These are phyloP conservation scores for Taiozyma sp. DNA, from an alignment of 1,139 yeast genomes.

Conservation along the genomic window DNA sequence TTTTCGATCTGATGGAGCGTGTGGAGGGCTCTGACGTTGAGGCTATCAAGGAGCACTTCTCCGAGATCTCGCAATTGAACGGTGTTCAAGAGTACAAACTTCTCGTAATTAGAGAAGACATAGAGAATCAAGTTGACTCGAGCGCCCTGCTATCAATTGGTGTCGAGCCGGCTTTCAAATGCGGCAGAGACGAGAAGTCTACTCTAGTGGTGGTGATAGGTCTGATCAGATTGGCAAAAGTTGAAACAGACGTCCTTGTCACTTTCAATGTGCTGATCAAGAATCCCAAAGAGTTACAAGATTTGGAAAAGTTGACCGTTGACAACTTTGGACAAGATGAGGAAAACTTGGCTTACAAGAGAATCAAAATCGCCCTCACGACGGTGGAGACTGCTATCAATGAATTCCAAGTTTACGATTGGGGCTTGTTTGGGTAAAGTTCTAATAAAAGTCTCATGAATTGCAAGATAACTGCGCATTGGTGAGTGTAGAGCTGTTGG, in stretches of 20 bases:
- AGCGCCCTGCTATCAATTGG: conserved; percentile 24
- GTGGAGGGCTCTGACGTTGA: conserved; percentile 35
- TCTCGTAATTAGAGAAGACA: conserved; percentile 9
- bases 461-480: not conserved
- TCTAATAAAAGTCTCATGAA: not conserved
- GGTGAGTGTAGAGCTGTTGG: not conserved
- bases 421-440: conserved; percentile 41
- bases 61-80: conserved; percentile 36
- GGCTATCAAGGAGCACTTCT: conserved; percentile 36
- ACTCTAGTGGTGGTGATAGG: conserved; percentile 45
- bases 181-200: conserved; percentile 40
- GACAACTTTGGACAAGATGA: conserved; percentile 4
- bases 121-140: conserved; percentile 6
- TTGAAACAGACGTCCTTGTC: conserved; percentile 57
- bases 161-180: conserved; percentile 38
- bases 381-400: conserved; percentile 29
- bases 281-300: conserved; percentile 22
- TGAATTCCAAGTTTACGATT: conserved; percentile 35
- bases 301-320: conserved; percentile 15
- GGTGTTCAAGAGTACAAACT: conserved; percentile 26
- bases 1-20: conserved; percentile 66
- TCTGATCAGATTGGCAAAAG: conserved; percentile 46
- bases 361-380: conserved; percentile 28
- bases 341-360: conserved; percentile 20
- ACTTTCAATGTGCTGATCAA: conserved; percentile 54